phyloP scores from a whole-genome alignment of 345 rosid genomes.

The Rhodamnia argentea region DNA sequence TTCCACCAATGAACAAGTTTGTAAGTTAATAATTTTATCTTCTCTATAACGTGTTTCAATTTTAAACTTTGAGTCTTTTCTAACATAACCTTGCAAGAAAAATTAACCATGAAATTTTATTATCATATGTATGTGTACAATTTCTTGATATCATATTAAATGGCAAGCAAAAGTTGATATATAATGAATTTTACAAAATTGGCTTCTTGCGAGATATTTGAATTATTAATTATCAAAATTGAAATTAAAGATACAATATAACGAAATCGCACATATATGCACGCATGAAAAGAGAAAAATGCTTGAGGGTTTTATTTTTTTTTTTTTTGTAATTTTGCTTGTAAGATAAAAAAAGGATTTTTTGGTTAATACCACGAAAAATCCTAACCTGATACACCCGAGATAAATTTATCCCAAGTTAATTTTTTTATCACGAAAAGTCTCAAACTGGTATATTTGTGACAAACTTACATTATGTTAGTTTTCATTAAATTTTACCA shows the following conservation, averaged over 20 bases:
- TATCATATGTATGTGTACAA: neutral
- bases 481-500: too few relatives aligned
- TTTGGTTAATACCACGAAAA: too few relatives aligned
- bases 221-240: neutral
- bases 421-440: too few relatives aligned
- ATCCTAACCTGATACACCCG: too few relatives aligned
- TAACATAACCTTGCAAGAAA: neutral
- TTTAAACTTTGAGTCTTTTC: neutral
- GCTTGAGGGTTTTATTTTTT: neutral
- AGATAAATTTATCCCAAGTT: too few relatives aligned
- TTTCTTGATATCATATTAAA: neutral
- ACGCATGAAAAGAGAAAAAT: neutral
- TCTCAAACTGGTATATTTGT: too few relatives aligned
- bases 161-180: neutral
- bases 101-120: neutral
- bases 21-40: neutral
- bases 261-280: neutral
- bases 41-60: neutral
- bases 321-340: neutral
- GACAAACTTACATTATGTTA: too few relatives aligned
- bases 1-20: neutral
- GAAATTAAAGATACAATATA: neutral
- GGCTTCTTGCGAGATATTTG: neutral
- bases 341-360: neutral
- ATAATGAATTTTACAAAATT: neutral